These are phyloP conservation scores for Talaromyces pinophilus DNA, from an alignment of 2,329 filamentous ascomycete species.

Conservation along the genomic window DNA sequence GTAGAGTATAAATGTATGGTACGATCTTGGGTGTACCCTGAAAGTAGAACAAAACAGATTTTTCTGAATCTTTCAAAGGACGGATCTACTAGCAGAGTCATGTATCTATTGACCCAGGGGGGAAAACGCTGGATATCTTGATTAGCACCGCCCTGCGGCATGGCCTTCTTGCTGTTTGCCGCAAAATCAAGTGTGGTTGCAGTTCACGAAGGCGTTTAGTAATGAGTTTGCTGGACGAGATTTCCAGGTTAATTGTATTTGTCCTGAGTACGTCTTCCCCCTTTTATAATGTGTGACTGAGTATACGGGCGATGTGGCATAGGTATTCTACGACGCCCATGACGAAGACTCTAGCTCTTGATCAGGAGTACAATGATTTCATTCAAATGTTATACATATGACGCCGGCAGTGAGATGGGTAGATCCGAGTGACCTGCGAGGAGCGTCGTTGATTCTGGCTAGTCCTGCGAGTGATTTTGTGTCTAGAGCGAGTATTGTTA, in stretches of 20 bases:
- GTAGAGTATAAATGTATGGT: too few species aligned
- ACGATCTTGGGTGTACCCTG: too few species aligned
- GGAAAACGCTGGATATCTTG: too few species aligned
- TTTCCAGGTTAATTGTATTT: neutral
- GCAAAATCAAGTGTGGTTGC: too few species aligned
- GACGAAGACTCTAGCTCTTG: neutral
- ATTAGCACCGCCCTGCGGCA: too few species aligned
- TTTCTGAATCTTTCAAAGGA: too few species aligned
- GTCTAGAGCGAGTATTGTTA: neutral
- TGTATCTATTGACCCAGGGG: too few species aligned
- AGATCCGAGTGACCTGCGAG: neutral
- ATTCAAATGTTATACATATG: neutral
- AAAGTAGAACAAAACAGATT: too few species aligned
- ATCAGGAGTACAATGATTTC: neutral
- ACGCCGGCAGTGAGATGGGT: neutral
- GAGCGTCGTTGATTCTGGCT: neutral
- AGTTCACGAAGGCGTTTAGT: too few species aligned
- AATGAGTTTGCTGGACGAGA: neutral
- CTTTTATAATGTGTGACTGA: too few species aligned
- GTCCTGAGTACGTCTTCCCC: neutral
- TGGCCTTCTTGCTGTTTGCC: too few species aligned
- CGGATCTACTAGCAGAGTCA: too few species aligned
- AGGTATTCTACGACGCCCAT: neutral
- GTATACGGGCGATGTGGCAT: neutral
- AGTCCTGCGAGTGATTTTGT: slow-evolving; percentile 7